Base-by-base conservation (phyloP, 2,329 filamentous ascomycete species). In the Uncinocarpus reesii region DNA sequence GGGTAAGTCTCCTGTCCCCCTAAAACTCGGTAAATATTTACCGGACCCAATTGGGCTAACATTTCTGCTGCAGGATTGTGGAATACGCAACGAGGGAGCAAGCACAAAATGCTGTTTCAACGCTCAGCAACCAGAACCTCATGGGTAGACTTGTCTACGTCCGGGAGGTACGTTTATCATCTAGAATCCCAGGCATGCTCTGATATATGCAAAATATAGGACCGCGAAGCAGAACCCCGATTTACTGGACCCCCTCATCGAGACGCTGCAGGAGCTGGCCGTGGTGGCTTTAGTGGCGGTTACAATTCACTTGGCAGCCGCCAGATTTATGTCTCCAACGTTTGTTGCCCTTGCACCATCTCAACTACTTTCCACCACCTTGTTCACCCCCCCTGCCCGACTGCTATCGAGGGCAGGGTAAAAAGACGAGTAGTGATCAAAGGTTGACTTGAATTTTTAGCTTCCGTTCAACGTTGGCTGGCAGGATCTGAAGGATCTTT, bases 51-150 rank as follows among this genome's bases (percentile, higher is more conserved):
- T 35, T 29, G 21, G 7, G 46, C 47, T 52, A 49, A 52, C 46
- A 21, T 48, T 16, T 43, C 28, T 31, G 51, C 42, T n/a, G 3
- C 57, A 95, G 88, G 77, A 98, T 98, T 86, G 92, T 98, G 83
- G 92, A 98, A 84, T 98, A 98, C 82, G 89, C 89, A 70, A 95
- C 90, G 63, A 86, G 89, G 81, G 92, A 98, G 66, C 88, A 98
- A 84, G 92, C 92, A 67, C 92, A 96, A 71, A 84, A 87, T 70
- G 92, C 92, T 65, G 92, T 98, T 74, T 83, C 86, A 70, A 92
- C 88, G 66, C 85, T 98, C 72, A 95, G 89, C 80, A 98, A 98
- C 75, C 90, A 95, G 72, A 95, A 93, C 68, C 77, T 98, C 53
- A 96, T 96, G 90, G 92, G 92, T 52, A 83, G 92, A 69, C 84